phyloP scores from a whole-genome alignment of 805 yeast species.

The Starmerella floricola region DNA sequence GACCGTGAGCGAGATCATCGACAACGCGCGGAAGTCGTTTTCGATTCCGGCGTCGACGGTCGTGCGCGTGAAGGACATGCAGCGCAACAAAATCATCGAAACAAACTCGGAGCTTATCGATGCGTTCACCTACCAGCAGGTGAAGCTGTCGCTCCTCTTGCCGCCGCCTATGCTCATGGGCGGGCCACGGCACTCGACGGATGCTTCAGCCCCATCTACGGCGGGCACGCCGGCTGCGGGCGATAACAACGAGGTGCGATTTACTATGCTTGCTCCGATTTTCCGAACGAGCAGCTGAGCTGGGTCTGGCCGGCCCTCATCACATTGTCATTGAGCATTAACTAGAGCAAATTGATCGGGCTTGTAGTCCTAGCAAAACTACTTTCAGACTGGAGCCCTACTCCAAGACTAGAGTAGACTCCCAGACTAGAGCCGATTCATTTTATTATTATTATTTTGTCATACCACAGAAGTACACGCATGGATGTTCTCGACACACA shows the following conservation, averaged over 20 bases:
- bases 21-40: slow-evolving; percentile 65
- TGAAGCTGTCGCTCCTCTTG: slow-evolving; percentile 34
- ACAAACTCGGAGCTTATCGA: slow-evolving; percentile 39
- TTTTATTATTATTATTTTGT: too few relatives aligned
- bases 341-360: too few relatives aligned
- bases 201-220: too few relatives aligned
- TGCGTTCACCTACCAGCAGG: slow-evolving; percentile 33
- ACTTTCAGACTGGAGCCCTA: too few relatives aligned
- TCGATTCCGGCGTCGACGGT: slow-evolving; percentile 35
- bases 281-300: slow-evolving; percentile 7
- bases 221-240: too few relatives aligned
- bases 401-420: too few relatives aligned
- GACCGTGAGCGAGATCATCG: slow-evolving; percentile 59
- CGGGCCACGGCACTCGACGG: background rate
- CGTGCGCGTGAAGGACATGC: slow-evolving; percentile 30
- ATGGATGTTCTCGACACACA: too few relatives aligned
- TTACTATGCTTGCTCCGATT: slow-evolving; percentile 19
- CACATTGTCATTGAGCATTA: too few relatives aligned
- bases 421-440: too few relatives aligned
- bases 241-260: slow-evolving; percentile 1
- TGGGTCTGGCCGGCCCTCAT: background rate
- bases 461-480: too few relatives aligned
- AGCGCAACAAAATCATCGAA: slow-evolving; percentile 28
- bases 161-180: slow-evolving; percentile 24
- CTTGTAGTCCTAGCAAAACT: too few relatives aligned